Evolutionary conservation across 2,329 filamentous ascomycete genomes (phyloP).

Genomic region (Cordyceps fumosorosea): DNA sequence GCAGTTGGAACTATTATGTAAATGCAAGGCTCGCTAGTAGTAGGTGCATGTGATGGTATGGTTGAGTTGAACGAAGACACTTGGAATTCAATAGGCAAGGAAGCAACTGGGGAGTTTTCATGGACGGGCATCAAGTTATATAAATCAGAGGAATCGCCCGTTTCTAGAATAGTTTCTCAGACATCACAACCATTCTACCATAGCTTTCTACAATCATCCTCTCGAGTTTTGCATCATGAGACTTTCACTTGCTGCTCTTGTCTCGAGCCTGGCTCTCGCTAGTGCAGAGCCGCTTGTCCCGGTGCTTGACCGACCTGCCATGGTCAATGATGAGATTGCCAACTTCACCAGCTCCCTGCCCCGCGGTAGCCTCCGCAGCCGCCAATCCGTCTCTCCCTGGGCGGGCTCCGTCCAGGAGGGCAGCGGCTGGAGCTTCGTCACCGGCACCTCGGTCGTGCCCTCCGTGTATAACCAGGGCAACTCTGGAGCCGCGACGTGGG

Average conservation of each 20-base stretch:
- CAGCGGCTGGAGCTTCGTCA: slow-evolving; percentile 1
- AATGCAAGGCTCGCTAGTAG: not conserved
- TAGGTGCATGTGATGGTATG: not conserved
- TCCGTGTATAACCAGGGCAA: slow-evolving; percentile 3
- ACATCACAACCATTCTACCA: not conserved
- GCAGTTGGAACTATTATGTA: not conserved
- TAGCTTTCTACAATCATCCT: not conserved
- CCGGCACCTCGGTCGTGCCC: not conserved
- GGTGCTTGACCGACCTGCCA: not conserved
- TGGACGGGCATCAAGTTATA: not conserved
- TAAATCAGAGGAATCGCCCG: not conserved
- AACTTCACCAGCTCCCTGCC: not conserved
- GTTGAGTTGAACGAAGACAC: not conserved
- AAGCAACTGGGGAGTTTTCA: not conserved
- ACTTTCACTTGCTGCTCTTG: not conserved
- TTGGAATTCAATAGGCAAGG: not conserved
- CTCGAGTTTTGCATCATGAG: not conserved
- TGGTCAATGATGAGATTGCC: not conserved
- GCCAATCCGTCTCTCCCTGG: not conserved
- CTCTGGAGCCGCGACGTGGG: slow-evolving; percentile 28
- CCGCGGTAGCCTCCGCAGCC: not conserved
- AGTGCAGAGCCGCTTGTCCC: not conserved
- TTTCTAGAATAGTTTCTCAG: not conserved
- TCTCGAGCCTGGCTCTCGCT: not conserved
- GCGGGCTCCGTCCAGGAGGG: not conserved